Evolutionary conservation across 23 red algal species (phyloP).

Genomic region (Cyanidioschyzon merolae): DNA sequence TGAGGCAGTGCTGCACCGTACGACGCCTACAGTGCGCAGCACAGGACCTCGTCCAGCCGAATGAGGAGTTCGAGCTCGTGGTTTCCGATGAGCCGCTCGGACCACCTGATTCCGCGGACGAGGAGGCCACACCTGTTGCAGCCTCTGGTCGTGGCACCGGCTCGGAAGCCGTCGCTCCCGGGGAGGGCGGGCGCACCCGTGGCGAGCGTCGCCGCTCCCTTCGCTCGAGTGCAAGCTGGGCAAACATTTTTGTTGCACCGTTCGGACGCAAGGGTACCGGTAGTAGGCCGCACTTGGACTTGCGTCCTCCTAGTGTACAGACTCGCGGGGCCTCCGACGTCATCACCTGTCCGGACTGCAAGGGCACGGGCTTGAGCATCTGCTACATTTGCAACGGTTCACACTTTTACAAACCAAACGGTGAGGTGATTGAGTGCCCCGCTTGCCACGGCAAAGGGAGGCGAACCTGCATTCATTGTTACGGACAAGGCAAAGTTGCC

Average conservation of each 20-base stretch:
- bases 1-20: not conserved
- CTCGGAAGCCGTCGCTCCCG: no score
- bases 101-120: not conserved
- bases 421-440: constrained; percentile 24
- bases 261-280: constrained; percentile 9
- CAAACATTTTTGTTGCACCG: not conserved
- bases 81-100: not conserved
- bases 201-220: constrained; percentile 21
- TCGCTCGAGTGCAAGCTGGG: not conserved
- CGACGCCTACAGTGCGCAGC: not conserved
- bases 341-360: constrained; percentile 42
- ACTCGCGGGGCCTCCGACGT: constrained; percentile 12
- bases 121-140: no score
- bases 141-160: no score
- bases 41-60: not conserved
- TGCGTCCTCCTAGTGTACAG: not conserved
- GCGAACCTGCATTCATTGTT: constrained; percentile 45
- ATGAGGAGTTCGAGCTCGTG: not conserved
- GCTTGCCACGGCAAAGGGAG: constrained; percentile 32
- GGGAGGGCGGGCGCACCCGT: constrained; percentile 29
- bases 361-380: constrained; percentile 34
- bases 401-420: constrained; percentile 25
- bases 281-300: constrained; percentile 1
- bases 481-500: constrained; percentile 36
- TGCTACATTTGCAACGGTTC: constrained; percentile 51